phyloP scores from a whole-genome alignment of 2,329 filamentous ascomycete species.

The Fusarium brachygibbosum region DNA sequence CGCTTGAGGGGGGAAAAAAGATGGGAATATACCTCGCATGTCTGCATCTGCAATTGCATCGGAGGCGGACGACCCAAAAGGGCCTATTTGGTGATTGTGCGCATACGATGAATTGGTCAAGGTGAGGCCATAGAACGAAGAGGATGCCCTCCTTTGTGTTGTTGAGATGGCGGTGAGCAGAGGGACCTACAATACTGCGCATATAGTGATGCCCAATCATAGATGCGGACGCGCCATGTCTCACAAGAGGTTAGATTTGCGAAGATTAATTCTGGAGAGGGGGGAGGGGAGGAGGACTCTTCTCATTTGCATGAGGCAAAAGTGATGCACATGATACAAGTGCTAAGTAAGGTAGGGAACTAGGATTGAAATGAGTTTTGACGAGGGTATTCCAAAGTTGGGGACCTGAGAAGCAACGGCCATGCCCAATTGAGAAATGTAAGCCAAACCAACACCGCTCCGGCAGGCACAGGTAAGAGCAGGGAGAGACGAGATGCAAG shows the following conservation, averaged over 20 bases:
- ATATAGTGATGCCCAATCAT: constrained; percentile 6
- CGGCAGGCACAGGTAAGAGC: constrained; percentile 14
- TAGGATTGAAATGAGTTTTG: background rate
- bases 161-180: constrained; percentile 41
- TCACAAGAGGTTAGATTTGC: constrained; percentile 25
- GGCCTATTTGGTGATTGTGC: constrained; percentile 13
- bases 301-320: constrained; percentile 20
- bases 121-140: constrained; percentile 29
- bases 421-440: constrained; percentile 7
- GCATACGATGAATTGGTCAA: constrained; percentile 8
- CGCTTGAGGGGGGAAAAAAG: background rate
- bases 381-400: background rate
- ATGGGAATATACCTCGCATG: background rate
- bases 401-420: constrained; percentile 6
- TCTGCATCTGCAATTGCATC: background rate
- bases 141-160: constrained; percentile 35
- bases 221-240: constrained; percentile 27
- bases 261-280: constrained; percentile 9
- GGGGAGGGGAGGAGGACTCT: background rate
- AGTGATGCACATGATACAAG: constrained; percentile 23
- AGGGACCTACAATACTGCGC: constrained; percentile 5
- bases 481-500: constrained; percentile 21
- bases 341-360: background rate
- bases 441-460: constrained; percentile 4
- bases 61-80: constrained; percentile 22